Evolutionary conservation across 345 rosid genomes (phyloP).

Genomic region (Rhodomyrtus tomentosa): DNA sequence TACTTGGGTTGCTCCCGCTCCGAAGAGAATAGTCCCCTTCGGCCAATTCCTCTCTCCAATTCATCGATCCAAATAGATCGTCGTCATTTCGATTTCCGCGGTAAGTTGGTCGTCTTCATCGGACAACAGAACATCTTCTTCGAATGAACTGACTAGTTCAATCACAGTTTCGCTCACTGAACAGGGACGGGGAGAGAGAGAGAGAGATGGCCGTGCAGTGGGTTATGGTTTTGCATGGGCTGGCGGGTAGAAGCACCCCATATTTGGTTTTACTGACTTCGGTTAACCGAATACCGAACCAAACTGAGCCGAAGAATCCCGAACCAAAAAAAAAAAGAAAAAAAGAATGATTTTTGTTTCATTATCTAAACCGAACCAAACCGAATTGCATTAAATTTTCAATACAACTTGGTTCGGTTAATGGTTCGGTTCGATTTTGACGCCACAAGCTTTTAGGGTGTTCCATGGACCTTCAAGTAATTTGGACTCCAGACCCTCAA

Average conservation of each 20-base stretch:
- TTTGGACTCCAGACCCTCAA: not conserved
- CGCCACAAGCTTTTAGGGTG: not conserved
- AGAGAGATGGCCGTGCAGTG: constrained; percentile 49
- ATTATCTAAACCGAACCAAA: no score
- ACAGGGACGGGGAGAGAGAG: not conserved
- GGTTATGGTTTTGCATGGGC: constrained; percentile 68
- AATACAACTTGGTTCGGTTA: no score
- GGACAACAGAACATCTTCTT: not conserved
- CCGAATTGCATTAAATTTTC: no score
- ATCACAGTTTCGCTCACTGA: not conserved
- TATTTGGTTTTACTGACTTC: no score
- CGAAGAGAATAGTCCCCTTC: not conserved
- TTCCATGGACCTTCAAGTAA: not conserved
- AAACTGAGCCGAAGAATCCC: no score
- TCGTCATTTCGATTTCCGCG: not conserved
- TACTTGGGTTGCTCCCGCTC: not conserved
- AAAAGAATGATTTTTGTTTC: no score
- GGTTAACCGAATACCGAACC: no score
- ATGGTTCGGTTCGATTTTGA: no score
- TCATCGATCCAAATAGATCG: not conserved
- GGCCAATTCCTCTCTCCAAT: not conserved
- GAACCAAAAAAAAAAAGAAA: no score
- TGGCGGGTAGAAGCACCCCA: no score
- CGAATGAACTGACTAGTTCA: not conserved
- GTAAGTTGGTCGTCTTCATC: not conserved